Base-by-base conservation (phyloP, 2,329 filamentous ascomycete genomes). In the Zymoseptoria crescenta region DNA sequence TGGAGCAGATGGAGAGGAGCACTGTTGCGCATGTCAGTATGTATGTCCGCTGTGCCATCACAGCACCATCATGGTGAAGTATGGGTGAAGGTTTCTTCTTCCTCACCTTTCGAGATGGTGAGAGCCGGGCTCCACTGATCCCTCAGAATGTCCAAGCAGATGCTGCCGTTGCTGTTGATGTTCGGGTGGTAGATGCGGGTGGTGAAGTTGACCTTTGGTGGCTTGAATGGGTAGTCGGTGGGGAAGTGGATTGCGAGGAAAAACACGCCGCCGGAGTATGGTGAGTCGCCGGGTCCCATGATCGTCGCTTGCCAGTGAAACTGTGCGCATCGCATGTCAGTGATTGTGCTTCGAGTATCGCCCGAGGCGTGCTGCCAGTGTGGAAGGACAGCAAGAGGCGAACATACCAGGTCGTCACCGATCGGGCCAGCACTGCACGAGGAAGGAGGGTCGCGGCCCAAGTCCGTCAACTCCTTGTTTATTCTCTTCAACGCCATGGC, bases 251-350 rank as follows among this genome's bases (percentile, higher is more conserved):
- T 99, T 69, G 89, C 87, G 68, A 99, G 85, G 86, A 99, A 99
- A 84, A 99, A 99, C 70, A 99, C 93, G 74, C 94, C 94, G 76
- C 93, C 92, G 55, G 92, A 91, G 83, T 97, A 99, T 76, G 94
- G 94, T 73, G 91, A 96, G 78, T 97, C 94, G 76, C 88, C 84
- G 76, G 94, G 94, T 79, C 94, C 94, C 94, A 99, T 99, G 76
- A 99, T 99, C 56, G 94, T 99, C 73, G 94, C 94, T 87, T 99
- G 94, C 94, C 94, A 99, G 86, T 97, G 94, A 76, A 99, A 99
- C 93, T 99, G 71, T 71, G 45, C 27, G 48, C 63, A 56, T 55
- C 59, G 56, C 68, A 68, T 69, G 71, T 73, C 66, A 72, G 73
- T 71, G 59, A 21, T 24, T 19, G 41, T 48, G 35, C 16, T 29